These are phyloP conservation scores for Paramecium octaurelia DNA, from an alignment of 73 alveolate species.

Conservation along the genomic window DNA sequence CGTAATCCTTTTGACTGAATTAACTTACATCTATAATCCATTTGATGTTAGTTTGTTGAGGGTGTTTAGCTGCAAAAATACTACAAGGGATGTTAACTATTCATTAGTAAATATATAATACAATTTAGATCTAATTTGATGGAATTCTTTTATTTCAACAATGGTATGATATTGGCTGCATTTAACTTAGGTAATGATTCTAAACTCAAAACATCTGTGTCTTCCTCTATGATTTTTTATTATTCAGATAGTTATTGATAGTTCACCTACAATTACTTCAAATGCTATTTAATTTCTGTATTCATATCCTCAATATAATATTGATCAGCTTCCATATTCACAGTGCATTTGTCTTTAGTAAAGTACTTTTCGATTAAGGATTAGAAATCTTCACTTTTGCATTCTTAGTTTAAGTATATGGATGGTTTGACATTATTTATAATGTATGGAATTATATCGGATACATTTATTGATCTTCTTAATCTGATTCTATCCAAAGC, in stretches of 20 bases:
- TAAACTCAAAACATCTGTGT: neutral
- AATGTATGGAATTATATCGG: neutral
- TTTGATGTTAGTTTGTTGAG: neutral
- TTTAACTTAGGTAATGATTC: conserved; percentile 4
- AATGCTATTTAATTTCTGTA: neutral
- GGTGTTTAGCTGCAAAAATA: neutral
- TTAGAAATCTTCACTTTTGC: neutral
- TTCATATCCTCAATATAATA: neutral
- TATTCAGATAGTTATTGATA: neutral
- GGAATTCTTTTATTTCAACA: neutral
- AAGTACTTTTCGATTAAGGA: neutral
- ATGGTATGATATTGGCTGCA: neutral
- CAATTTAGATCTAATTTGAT: neutral
- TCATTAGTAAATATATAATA: neutral
- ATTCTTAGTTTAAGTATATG: neutral
- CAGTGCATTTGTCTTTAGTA: neutral
- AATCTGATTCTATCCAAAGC: conserved; percentile 33
- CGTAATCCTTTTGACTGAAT: neutral
- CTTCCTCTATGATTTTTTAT: neutral
- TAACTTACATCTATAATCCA: neutral
- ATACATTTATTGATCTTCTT: neutral
- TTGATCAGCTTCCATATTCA: neutral
- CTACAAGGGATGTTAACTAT: neutral
- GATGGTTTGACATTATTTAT: neutral
- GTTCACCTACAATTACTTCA: neutral